Evolutionary conservation across 2,329 filamentous ascomycete genomes (phyloP), one percentile per base, ranked within the genome.

Genomic region (Venturiaceae sp.): DNA sequence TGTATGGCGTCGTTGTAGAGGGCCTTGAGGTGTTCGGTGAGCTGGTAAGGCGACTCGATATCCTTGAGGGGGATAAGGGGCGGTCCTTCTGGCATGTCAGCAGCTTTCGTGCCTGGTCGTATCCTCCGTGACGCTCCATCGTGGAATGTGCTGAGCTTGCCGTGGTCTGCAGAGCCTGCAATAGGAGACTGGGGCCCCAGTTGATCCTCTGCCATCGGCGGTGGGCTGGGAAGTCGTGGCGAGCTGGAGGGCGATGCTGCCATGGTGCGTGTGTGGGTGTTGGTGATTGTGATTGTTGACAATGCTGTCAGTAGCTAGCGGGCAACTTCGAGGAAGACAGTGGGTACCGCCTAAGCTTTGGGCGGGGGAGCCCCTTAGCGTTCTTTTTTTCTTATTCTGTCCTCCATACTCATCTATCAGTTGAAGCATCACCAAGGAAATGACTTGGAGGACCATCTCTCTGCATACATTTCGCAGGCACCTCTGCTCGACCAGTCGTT

Each of bases 21-120:
- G 36, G 94, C 90, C 72, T 95, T 92, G 58, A 99, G 86, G 69
- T 99, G 92, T 74, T 99, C 94, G 73, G 96, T 95, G 19, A 97
- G 83, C 72, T 96, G 94, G 71, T 97, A 99, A 47, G 94, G 89
- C 23, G 92, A 97, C 70, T 99, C 92, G 64, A 99, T 90, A 79
- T 96, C 89, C 63, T 84, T 83, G 60, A 96, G 76, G 46, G 92
- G 88, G 58, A 96, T 82, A 62, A 97, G 78, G 16, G 94, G 92
- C 64, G 92, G 94, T 0, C 94, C 94, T 62, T 89, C 86, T 54
- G 89, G 87, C 89, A 99, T 97, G 66, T 97, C 90, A 58, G 83
- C 84, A n/a, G 91, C 84, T 71, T 87, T 94, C 47, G 92, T 96
- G 58, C 94, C 94, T 5, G 92, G 91, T 57, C 92, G 88, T 75